These are phyloP conservation scores for Exophiala dermatitidis DNA, from an alignment of 2,329 filamentous ascomycete species.

Conservation along the genomic window DNA sequence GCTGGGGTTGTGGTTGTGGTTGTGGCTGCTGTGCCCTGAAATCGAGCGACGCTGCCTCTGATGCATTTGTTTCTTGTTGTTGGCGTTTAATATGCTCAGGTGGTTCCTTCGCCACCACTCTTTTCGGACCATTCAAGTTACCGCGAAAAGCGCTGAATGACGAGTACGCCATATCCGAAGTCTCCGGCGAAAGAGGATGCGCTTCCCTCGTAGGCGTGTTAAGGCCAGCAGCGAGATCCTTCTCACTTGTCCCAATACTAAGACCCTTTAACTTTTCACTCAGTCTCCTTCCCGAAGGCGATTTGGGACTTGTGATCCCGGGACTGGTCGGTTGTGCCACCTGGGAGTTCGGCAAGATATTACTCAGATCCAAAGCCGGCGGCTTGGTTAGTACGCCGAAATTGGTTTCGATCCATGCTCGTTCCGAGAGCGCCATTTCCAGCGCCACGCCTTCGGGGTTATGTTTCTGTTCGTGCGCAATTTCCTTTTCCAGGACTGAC, in stretches of 20 bases:
- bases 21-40: conserved; percentile 19
- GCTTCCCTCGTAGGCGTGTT: conserved; percentile 29
- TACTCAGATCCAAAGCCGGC: conserved; percentile 28
- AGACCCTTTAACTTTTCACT: conserved; percentile 74
- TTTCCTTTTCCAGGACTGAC: conserved; percentile 67
- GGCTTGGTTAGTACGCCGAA: conserved; percentile 55
- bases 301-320: conserved; percentile 46
- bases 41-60: conserved; percentile 26
- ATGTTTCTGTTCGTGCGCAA: conserved; percentile 61
- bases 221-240: conserved; percentile 46
- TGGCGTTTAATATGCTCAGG: conserved; percentile 34
- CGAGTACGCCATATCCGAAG: conserved; percentile 57
- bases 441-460: conserved; percentile 78
- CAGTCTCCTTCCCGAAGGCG: conserved; percentile 58
- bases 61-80: conserved; percentile 31
- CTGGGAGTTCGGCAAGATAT: too few species aligned
- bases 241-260: conserved; percentile 66
- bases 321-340: too few species aligned
- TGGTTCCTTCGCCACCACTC: conserved; percentile 34
- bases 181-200: conserved; percentile 55
- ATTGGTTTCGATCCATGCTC: conserved; percentile 74
- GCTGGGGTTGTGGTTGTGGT: too few species aligned
- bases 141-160: conserved; percentile 54
- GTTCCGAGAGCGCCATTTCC: conserved; percentile 76
- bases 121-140: conserved; percentile 23